Percentiles rank a stretch among this genome's conserved stretches.
Conservation (phyloP, 306 rosid species). For the Trifolium fragiferum region DNA sequence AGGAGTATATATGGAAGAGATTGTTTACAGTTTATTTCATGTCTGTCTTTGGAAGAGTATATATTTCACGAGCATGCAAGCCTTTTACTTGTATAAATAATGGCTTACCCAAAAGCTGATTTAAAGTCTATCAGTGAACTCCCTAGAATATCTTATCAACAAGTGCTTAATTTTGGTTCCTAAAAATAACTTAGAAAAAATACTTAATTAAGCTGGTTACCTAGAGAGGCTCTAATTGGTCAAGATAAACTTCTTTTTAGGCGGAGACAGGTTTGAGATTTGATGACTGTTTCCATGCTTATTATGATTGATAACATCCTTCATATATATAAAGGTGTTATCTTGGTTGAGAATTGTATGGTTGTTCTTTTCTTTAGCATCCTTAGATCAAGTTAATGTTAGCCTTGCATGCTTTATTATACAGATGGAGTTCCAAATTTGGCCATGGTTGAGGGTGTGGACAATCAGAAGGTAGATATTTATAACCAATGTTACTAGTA, state of each 20-base stretch:
- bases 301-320: background rate
- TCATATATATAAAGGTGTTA: conserved; percentile 5
- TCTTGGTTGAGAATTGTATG: conserved; percentile 26
- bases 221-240: background rate
- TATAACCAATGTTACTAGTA: conserved; percentile 37
- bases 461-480: conserved; percentile 78
- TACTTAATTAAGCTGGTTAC: background rate
- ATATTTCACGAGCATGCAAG: too few species aligned
- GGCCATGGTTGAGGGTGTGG: conserved; percentile 83
- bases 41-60: too few species aligned
- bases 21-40: too few species aligned
- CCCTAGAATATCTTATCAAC: background rate
- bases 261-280: background rate
- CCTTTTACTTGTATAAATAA: background rate
- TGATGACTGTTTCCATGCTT: background rate
- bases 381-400: conserved; percentile 15
- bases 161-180: background rate
- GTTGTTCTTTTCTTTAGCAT: conserved; percentile 20
- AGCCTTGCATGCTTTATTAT: conserved; percentile 30
- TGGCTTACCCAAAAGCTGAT: background rate
- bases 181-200: background rate
- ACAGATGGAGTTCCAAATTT: conserved; percentile 83
- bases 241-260: background rate
- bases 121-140: background rate
- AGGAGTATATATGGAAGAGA: too few species aligned